Percentiles rank a stretch among this genome's conserved stretches.
Evolutionary conservation across 2,329 filamentous ascomycete genomes (phyloP).

Genomic region (Aspergillus sp.): DNA sequence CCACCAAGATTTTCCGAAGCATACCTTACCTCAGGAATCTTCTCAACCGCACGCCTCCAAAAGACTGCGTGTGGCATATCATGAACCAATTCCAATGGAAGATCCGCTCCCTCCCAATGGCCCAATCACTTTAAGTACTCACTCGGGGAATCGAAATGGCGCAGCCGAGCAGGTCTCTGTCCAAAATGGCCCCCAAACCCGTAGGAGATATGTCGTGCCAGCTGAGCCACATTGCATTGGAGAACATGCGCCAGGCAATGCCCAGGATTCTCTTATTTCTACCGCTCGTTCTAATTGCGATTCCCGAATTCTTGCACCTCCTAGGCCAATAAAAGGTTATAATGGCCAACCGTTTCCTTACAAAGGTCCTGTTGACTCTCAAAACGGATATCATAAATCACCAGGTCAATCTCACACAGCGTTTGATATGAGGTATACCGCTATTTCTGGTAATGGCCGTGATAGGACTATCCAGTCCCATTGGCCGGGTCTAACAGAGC

Average conservation of each 20-base stretch:
- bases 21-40: slow-evolving; percentile 20
- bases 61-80: slow-evolving; percentile 32
- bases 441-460: slow-evolving; percentile 19
- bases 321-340: slow-evolving; percentile 16
- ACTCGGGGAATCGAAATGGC: slow-evolving; percentile 17
- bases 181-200: slow-evolving; percentile 20
- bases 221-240: slow-evolving; percentile 18
- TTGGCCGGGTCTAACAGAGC: slow-evolving; percentile 15
- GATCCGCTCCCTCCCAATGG: slow-evolving; percentile 14
- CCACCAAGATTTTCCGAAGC: slow-evolving; percentile 24
- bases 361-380: slow-evolving; percentile 11
- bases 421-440: slow-evolving; percentile 17
- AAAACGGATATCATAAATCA: slow-evolving; percentile 9
- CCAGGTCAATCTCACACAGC: slow-evolving; percentile 13
- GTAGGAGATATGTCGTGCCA: slow-evolving; percentile 25
- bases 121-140: slow-evolving; percentile 12
- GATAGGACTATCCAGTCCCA: slow-evolving; percentile 17
- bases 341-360: slow-evolving; percentile 17
- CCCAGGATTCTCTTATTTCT: slow-evolving; percentile 14
- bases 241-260: slow-evolving; percentile 19
- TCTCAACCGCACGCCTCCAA: slow-evolving; percentile 30
- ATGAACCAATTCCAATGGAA: slow-evolving; percentile 19
- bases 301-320: slow-evolving; percentile 19
- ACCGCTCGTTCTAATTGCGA: slow-evolving; percentile 16
- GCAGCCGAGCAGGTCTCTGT: slow-evolving; percentile 13